phyloP scores from a whole-genome alignment of 805 yeast genomes.

The Metschnikowia gelsemii region DNA sequence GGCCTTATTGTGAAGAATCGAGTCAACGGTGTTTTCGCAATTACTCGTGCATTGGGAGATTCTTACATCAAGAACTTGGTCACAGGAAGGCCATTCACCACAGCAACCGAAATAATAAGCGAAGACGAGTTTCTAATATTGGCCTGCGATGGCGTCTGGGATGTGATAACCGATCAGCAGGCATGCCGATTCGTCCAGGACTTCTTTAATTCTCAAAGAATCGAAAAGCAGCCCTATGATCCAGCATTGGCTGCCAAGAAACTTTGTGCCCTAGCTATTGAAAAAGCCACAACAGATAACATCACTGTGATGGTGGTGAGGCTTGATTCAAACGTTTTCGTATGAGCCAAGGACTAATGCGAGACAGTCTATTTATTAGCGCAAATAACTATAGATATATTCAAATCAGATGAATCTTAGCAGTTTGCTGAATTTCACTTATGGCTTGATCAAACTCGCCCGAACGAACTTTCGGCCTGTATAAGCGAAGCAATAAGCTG shows the following conservation, averaged over 20 bases:
- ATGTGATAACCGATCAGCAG: constrained; percentile 78
- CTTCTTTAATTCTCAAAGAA: constrained; percentile 36
- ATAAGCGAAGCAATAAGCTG: constrained; percentile 51
- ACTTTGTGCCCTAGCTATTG: constrained; percentile 72
- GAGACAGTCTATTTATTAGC: no score
- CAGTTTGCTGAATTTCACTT: constrained; percentile 1
- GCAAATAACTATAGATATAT: no score
- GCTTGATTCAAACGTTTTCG: constrained; percentile 47
- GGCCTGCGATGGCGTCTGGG: constrained; percentile 98
- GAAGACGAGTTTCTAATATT: constrained; percentile 78
- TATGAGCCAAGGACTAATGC: background rate
- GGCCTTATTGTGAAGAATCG: constrained; percentile 87
- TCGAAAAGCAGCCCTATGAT: constrained; percentile 26
- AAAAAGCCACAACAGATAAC: constrained; percentile 81
- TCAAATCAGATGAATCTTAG: background rate
- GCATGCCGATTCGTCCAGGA: constrained; percentile 73
- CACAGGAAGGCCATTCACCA: constrained; percentile 88
- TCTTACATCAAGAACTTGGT: constrained; percentile 87
- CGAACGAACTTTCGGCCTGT: constrained; percentile 37
- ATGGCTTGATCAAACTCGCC: constrained; percentile 3
- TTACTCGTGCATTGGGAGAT: constrained; percentile 91
- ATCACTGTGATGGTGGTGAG: constrained; percentile 88
- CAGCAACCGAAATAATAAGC: constrained; percentile 69
- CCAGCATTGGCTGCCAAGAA: constrained; percentile 66
- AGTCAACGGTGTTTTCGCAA: constrained; percentile 94